phyloP scores from a whole-genome alignment of 192 early-diverging fungal genomes.

The Gamsiella multidivaricata region DNA sequence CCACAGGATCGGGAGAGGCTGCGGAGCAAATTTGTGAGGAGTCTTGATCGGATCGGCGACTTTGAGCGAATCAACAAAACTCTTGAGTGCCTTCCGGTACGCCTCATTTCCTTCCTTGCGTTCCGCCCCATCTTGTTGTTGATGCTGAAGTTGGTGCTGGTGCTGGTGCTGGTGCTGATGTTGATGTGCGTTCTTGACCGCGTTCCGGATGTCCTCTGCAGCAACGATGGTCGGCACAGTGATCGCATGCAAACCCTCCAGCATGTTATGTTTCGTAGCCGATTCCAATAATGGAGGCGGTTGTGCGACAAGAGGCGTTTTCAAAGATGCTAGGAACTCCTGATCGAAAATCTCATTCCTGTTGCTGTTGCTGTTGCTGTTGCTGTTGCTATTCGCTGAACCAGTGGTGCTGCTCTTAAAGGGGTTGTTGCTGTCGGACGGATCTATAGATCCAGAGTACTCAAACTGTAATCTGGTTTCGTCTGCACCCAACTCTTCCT shows the following conservation, averaged over 20 bases:
- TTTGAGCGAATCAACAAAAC: conserved; percentile 44
- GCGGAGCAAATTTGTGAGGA: conserved; percentile 52
- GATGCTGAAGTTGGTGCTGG: too few species aligned
- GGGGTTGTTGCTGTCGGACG: conserved; percentile 6
- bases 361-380: conserved; percentile 2
- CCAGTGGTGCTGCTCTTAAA: background rate
- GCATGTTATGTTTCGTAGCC: conserved; percentile 15
- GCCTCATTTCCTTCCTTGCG: conserved; percentile 20
- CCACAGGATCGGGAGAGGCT: conserved; percentile 48
- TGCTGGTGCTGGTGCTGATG: too few species aligned
- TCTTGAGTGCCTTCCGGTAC: conserved; percentile 30
- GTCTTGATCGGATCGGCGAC: conserved; percentile 52
- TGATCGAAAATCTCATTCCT: conserved; percentile 43
- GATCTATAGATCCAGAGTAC: background rate
- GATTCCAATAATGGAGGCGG: conserved; percentile 27
- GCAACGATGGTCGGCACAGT: background rate
- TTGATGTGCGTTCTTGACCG: background rate
- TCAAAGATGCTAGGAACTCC: conserved; percentile 34
- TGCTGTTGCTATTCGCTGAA: background rate
- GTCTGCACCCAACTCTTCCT: conserved; percentile 37
- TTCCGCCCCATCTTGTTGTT: background rate
- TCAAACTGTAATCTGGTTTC: conserved; percentile 30
- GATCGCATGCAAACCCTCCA: conserved; percentile 31
- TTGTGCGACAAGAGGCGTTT: conserved; percentile 18
- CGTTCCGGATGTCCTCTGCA: background rate